Conservation (phyloP, 2,329 filamentous ascomycete genomes). For the Sclerotinia spermophila region DNA sequence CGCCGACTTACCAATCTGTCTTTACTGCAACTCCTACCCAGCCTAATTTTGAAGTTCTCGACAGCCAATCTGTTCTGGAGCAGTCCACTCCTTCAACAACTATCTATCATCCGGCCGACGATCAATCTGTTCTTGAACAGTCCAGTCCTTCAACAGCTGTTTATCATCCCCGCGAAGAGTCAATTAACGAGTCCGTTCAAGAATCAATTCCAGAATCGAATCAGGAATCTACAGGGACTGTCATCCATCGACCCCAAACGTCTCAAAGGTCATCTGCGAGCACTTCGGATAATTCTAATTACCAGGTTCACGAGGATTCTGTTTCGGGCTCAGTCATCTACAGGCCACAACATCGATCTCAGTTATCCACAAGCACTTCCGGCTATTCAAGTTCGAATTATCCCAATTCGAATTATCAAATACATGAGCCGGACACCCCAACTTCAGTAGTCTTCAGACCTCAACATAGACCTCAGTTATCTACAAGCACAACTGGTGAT, state of each 20-base stretch:
- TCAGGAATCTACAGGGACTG: constrained; percentile 1
- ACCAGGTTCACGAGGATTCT: constrained; percentile 8
- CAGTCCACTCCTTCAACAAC: constrained; percentile 17
- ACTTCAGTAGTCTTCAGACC: constrained; percentile 12
- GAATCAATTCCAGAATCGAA: neutral
- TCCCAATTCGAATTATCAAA: constrained; percentile 15
- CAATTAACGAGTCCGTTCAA: neutral
- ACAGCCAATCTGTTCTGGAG: neutral
- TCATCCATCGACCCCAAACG: neutral
- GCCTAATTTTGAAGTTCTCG: constrained; percentile 16
- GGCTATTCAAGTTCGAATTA: constrained; percentile 13
- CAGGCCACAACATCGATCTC: constrained; percentile 13
- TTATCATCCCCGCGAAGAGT: neutral
- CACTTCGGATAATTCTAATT: constrained; percentile 13
- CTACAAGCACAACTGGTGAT: constrained; percentile 17
- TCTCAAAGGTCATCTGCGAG: constrained; percentile 12
- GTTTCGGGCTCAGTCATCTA: constrained; percentile 13
- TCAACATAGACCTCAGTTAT: constrained; percentile 12
- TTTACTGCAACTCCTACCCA: constrained; percentile 21
- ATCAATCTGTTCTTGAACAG: neutral
- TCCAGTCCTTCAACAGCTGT: constrained; percentile 17
- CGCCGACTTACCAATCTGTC: constrained; percentile 25
- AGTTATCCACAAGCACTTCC: constrained; percentile 10
- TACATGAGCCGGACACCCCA: constrained; percentile 17
- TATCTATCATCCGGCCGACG: constrained; percentile 5